Evolutionary conservation across 83 land plant genomes (phyloP), one percentile per base, ranked within the genome.

Genomic region (Picea abies): DNA sequence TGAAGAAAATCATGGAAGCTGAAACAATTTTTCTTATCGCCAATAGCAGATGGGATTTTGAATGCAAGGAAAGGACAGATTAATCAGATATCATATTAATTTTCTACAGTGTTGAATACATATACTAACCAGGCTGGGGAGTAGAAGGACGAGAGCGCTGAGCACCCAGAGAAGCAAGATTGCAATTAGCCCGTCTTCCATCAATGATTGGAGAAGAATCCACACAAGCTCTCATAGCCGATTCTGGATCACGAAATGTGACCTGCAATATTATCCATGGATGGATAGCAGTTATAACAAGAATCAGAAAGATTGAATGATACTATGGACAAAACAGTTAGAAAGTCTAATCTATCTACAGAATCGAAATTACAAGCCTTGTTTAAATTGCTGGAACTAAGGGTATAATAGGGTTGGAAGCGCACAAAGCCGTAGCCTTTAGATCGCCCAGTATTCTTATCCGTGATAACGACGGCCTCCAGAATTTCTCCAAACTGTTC

Each of bases 161-260:
- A 12, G 85, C 91, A 35, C 86, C 80, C n/a, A 84, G 86, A 10
- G 81, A 78, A 4, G 89, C 91, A 60, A 90, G 85, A 71, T 90
- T 90, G 72, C 91, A 90, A 39, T 90, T 90, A 2, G 91, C 83
- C 62, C 91, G 81, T 66, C 91, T 80, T 41, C 89, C 89, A 81
- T 90, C 91, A 41, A 90, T 90, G 63, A 90, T 82, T 20, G 91
- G 89, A 22, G 80, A 84, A 47, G 89, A 89, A 72, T 87, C 84
- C 11, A 82, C 79, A 71, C 91, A 90, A 35, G 91, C 91, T 70
- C 83, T 84, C 73, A 60, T 83, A 0, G 91, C 91, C 0, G 91
- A 71, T 12, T 90, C 91, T 15, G 89, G 85, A 80, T 90, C 91
- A 79, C 89, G 85, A 79, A 89, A 89, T 6, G 91, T 89, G 20